Evolutionary conservation across 257 asterid genomes (phyloP), one percentile per base, ranked within the genome.

Genomic region (Thymus quinquecostatus): DNA sequence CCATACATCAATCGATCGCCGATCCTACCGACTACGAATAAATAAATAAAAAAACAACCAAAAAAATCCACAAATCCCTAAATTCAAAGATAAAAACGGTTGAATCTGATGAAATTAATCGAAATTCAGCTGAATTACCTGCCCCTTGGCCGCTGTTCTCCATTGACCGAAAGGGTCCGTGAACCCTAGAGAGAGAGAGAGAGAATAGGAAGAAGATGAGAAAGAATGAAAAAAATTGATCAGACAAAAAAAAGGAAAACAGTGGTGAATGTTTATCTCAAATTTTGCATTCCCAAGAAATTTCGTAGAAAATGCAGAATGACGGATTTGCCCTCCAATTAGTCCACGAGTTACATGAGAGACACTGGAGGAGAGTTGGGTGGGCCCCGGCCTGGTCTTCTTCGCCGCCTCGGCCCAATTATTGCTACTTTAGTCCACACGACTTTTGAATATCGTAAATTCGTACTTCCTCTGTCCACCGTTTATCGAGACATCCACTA

Each of bases 61-160:
- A 32, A 9, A 30, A 13, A 56, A 55, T 27, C 53, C 11, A 40
- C 28, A 66, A 73, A 61, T 54, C 34, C 53, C 21, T 10, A 64
- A 64, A 57, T 40, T 27, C 53, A 53, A 64, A 50, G 36, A 57
- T 36, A 59, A 1, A 21, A 30, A 1, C 8, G 71, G 34, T 4
- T 14, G 3, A 3, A 66, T 48, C 28, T 1, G n/a, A 64, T 59
- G 53, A 41, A 44, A 38, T 10, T 3, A n/a, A 66, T 14, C 54
- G 13, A 50, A 68, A 60, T 21, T 67, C 36, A 28, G 77, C 63
- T 5, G 67, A 62, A 44, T 40, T 74, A 84, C 89, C 89, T 77
- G 89, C 55, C 40, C 82, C 55, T 54, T 80, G 83, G 6, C 75
- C 70, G 72, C 60, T 77, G 72, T 79, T 82, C 75, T 79, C 86